phyloP scores from a whole-genome alignment of 352 stramenopile genomes.

The Phytophthora pseudosyringae region DNA sequence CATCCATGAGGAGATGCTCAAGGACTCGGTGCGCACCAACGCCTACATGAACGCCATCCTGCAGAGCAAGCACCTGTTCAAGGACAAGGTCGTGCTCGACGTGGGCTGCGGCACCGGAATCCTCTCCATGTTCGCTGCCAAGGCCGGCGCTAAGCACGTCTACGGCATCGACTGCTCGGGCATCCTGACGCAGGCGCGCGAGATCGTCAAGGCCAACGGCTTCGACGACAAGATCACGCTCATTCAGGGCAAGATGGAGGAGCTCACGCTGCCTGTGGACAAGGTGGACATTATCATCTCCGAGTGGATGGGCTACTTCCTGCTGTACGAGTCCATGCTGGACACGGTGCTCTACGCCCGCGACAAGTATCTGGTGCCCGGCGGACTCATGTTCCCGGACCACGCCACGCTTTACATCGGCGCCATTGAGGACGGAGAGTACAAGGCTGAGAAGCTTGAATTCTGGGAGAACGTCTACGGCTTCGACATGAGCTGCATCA shows the following conservation, averaged over 20 bases:
- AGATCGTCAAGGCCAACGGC: conserved; percentile 96
- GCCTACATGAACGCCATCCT: conserved; percentile 98
- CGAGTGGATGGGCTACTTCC: conserved; percentile 99
- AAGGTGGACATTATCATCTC: conserved; percentile 98
- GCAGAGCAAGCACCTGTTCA: conserved; percentile 96
- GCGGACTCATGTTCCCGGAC: conserved; percentile 96
- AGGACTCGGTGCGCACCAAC: conserved; percentile 96
- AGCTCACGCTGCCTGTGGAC: conserved; percentile 91
- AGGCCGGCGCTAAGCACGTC: conserved; percentile 93
- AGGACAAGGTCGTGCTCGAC: conserved; percentile 97
- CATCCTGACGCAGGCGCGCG: conserved; percentile 93
- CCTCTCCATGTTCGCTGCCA: conserved; percentile 96
- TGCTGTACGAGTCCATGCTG: conserved; percentile 98
- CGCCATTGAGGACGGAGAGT: conserved; percentile 96
- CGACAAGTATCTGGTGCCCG: conserved; percentile 95
- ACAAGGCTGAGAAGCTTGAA: conserved; percentile 94
- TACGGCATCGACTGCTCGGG: conserved; percentile 96
- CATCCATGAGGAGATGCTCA: conserved; percentile 99
- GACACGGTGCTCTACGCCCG: conserved; percentile 96
- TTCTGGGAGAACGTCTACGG: conserved; percentile 99
- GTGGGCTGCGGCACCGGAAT: conserved; percentile 98
- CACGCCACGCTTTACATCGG: conserved; percentile 96
- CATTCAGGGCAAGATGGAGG: conserved; percentile 95
- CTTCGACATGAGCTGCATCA: conserved; percentile 99
- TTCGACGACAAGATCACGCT: conserved; percentile 95